Base-by-base conservation (phyloP, 2,329 filamentous ascomycete genomes). In the Esteya vermicola region DNA sequence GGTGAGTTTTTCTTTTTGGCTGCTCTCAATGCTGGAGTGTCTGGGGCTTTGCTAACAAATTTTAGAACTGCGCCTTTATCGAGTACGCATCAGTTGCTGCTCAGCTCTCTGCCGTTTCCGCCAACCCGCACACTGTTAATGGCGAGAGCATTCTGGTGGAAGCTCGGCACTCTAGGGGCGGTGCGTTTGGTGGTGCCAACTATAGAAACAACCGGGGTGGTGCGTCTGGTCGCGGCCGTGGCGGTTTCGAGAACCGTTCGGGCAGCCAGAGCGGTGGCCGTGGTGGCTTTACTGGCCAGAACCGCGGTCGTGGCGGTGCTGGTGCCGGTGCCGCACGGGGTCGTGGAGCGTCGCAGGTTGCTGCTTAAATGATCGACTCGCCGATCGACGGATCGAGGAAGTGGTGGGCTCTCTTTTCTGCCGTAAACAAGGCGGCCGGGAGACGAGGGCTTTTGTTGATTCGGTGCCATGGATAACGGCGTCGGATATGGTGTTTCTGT, bases 61-160 rank as follows among this genome's bases (percentile, higher is more conserved):
- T 22, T 4, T 55, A 93, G 89, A 95, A 91, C 70, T 95, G 86
- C 55, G 91, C 91, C 21, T 96, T 96, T 56, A 85, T 95, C 44
- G 91, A 98, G 59, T 98, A 91, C 61, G 81, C 78, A 55, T 82
- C 80, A 35, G 57, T 75, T 19, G 77, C 86, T 41, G 85, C 77
- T 35, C 95, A 93, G 63, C 74, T 85, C 58, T 81, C 83, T 46
- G 91, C 91, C 33, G 70, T 85, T 28, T 74, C 74, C 45, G 81
- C 80, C 50, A 96, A 93, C 64, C 89, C 89, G 27, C 85, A 93
- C 63, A 72, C 73, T 33, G 75, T 98, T 47, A 84, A 81, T 51
- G 81, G 78, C 50, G 81, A 94, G 60, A 78, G 75, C 53, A 81
- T 98, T 51, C 70, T 75, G 46, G 82, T 98, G 42, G 91, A 96